Base-by-base conservation (phyloP, 2,329 filamentous ascomycete species). In the Penicillium oxalicum region DNA sequence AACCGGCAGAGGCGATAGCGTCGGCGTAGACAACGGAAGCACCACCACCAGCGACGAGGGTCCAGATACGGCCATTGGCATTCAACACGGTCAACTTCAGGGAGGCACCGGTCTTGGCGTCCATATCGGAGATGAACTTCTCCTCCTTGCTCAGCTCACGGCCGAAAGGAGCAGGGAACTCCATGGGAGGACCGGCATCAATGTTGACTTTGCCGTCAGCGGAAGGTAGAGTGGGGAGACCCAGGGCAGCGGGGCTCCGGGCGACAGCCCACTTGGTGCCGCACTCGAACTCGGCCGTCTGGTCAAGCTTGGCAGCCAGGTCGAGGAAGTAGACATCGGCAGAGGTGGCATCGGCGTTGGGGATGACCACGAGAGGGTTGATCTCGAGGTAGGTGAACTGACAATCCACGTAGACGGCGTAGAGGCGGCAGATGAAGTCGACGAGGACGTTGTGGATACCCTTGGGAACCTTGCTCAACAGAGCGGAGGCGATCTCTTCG, bases 361-460 rank as follows among this genome's bases (percentile, higher is more conserved):
- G 93, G 65, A 98, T 91, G 70, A 96, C 93, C 54, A 98, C 93
- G 58, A 98, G 79, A 62, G 93, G 93, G 84, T 98, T 98, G 81
- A 98, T 98, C 77, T 98, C 93, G 63, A 98, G 89, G 79, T 98
- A 98, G 68, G 93, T 97, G 83, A 98, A 98, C 76, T 98, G 93
- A 83, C 88, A 95, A 80, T 98, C 93, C 58, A 97, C 93, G 69
- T 97, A 98, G 77, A 98, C 93, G 64, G 91, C 93, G 71, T 98
- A 98, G 60, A 98, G 81, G 65, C 93, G 86, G 67, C 89, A 89
- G 78, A 98, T 98, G 82, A 98, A 98, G 81, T 98, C 93, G 56
- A 98, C 88, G 52, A 98, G 83, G 67, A 98, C 93, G 68, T 95
- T 96, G 83, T 98, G 93, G 45, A 98, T 81, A 70, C 91, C 91